Percentiles rank a stretch among this genome's conserved stretches.
Conservation (phyloP, 2,329 filamentous ascomycete genomes). For the Pseudopithomyces chartarum region DNA sequence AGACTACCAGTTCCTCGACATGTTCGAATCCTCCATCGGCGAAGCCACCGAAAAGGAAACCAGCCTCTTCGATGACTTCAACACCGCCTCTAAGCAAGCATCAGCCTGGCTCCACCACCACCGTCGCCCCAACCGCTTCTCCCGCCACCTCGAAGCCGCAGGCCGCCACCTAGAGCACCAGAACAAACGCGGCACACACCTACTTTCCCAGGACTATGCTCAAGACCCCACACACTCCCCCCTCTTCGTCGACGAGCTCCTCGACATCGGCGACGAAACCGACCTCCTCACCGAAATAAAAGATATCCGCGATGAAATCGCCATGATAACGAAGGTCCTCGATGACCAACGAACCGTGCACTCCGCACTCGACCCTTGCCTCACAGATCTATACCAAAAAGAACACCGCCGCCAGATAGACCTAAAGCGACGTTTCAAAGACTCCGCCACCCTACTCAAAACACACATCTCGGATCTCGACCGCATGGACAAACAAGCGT, state of each 20-base stretch:
- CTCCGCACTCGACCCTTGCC: conserved; percentile 52
- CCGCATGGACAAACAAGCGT: conserved; percentile 67
- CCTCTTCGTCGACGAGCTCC: conserved; percentile 59
- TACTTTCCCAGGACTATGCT: conserved; percentile 36
- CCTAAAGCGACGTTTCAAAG: conserved; percentile 59
- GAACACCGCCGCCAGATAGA: conserved; percentile 49
- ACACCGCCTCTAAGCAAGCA: conserved; percentile 62
- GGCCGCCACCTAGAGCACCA: conserved; percentile 38
- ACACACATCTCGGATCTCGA: conserved; percentile 64
- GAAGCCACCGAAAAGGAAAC: conserved; percentile 56
- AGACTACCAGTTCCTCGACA: conserved; percentile 68
- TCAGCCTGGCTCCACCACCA: conserved; percentile 60
- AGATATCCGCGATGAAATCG: conserved; percentile 70
- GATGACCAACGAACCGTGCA: conserved; percentile 56
- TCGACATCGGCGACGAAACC: conserved; percentile 66
- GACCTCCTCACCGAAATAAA: conserved; percentile 67
- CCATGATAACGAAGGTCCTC: conserved; percentile 63
- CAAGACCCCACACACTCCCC: conserved; percentile 34
- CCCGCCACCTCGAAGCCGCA: conserved; percentile 41
- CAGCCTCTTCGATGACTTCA: conserved; percentile 65
- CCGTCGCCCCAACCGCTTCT: conserved; percentile 48
- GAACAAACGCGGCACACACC: conserved; percentile 28
- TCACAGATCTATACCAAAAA: conserved; percentile 46
- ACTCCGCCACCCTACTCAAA: conserved; percentile 63
- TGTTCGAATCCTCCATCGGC: conserved; percentile 70